Percentiles rank a stretch among this genome's conserved stretches.
phyloP scores from a whole-genome alignment of 495 filamentous ascomycete species.

The Neurospora sp. region DNA sequence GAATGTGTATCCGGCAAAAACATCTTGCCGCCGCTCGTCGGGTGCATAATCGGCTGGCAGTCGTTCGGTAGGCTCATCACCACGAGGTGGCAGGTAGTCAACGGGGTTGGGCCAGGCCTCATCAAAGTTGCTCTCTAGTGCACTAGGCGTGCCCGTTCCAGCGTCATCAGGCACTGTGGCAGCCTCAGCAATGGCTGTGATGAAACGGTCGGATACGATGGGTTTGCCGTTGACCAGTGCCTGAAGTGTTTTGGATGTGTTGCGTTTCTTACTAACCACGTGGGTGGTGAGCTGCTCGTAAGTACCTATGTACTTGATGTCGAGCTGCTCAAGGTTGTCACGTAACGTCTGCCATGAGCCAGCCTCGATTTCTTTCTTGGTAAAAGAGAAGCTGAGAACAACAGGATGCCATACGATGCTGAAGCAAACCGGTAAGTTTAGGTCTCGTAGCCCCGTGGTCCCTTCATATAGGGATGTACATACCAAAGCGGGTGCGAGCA shows the following conservation, averaged over 20 bases:
- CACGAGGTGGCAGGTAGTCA: constrained; percentile 61
- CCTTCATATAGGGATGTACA: not conserved
- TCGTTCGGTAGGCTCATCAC: constrained; percentile 60
- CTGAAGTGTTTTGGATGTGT: constrained; percentile 76
- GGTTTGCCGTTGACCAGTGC: constrained; percentile 77
- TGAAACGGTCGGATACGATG: constrained; percentile 68
- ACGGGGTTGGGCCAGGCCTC: constrained; percentile 66
- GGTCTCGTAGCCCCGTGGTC: not conserved
- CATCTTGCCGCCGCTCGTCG: constrained; percentile 48
- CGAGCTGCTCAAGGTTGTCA: constrained; percentile 62
- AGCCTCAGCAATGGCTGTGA: constrained; percentile 57
- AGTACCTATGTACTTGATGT: constrained; percentile 71
- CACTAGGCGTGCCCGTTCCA: constrained; percentile 47
- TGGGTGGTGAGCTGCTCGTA: constrained; percentile 75
- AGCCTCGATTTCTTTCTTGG: constrained; percentile 59
- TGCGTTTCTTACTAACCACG: constrained; percentile 80
- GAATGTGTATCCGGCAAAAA: constrained; percentile 85
- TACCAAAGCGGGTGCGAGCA: constrained; percentile 48
- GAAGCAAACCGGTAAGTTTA: not conserved
- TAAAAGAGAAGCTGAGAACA: constrained; percentile 73
- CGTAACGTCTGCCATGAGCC: constrained; percentile 57
- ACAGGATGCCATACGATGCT: constrained; percentile 77
- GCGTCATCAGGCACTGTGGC: constrained; percentile 46
- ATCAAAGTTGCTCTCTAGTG: constrained; percentile 78
- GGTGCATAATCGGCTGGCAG: constrained; percentile 58